Evolutionary conservation across 345 rosid genomes (phyloP).

Genomic region (Citrus glauca): DNA sequence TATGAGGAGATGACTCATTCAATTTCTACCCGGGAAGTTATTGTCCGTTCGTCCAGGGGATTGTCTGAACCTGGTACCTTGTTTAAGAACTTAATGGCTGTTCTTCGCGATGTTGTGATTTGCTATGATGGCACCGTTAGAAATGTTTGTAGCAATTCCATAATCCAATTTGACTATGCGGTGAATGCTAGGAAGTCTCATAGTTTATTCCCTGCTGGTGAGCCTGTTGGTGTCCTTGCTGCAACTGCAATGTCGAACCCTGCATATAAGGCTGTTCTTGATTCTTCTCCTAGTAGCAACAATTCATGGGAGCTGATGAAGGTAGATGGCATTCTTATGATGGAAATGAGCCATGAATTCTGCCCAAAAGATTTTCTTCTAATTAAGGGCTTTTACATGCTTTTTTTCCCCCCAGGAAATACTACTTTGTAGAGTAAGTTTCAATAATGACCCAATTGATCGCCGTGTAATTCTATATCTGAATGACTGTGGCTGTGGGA

Average conservation of each 20-base stretch:
- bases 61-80: constrained; percentile 95
- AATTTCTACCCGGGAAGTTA: constrained; percentile 72
- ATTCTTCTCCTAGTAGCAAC: constrained; percentile 84
- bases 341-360: constrained; percentile 1
- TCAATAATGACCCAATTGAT: constrained; percentile 64
- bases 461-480: constrained; percentile 72
- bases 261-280: constrained; percentile 97
- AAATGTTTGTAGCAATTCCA: constrained; percentile 75
- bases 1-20: constrained; percentile 92
- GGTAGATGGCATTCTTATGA: constrained; percentile 36
- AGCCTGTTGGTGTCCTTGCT: constrained; percentile 96
- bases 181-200: constrained; percentile 35
- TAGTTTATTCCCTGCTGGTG: constrained; percentile 74
- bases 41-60: constrained; percentile 86
- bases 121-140: constrained; percentile 94
- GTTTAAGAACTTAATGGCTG: constrained; percentile 94
- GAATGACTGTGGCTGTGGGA: constrained; percentile 70
- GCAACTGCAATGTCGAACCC: constrained; percentile 98
- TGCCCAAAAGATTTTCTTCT: neutral
- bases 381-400: neutral
- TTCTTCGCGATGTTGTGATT: constrained; percentile 82
- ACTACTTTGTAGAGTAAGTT: constrained; percentile 71
- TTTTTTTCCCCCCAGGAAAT: constrained; percentile 57
- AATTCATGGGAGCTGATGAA: constrained; percentile 97
- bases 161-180: constrained; percentile 82